phyloP scores from a whole-genome alignment of 1,284 basidiomycete genomes.

The Cutaneotrichosporon mucoides region DNA sequence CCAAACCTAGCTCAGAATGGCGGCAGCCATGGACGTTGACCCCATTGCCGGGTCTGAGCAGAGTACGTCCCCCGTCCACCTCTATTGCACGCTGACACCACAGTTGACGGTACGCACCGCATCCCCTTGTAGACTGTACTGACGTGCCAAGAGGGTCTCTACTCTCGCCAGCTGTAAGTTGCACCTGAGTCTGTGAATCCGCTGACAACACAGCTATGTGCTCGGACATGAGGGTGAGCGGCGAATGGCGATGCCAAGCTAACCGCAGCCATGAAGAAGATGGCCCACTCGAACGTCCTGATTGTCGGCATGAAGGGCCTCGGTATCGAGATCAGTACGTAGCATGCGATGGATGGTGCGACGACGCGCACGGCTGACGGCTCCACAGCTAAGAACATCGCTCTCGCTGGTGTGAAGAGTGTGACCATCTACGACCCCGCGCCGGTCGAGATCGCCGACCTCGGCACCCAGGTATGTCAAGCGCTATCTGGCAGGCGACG shows the following conservation, averaged over 20 bases:
- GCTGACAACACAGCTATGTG: slow-evolving; percentile 65
- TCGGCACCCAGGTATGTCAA: slow-evolving; percentile 77
- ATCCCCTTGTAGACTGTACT: slow-evolving; percentile 3
- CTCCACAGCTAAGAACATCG: slow-evolving; percentile 85
- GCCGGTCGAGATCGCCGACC: slow-evolving; percentile 76
- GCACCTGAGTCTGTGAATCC: background rate
- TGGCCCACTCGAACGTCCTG: slow-evolving; percentile 94
- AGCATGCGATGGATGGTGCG: too few species aligned
- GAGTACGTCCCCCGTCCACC: slow-evolving; percentile 27
- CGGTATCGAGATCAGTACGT: slow-evolving; percentile 88
- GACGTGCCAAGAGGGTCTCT: slow-evolving; percentile 65
- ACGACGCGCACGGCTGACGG: slow-evolving; percentile 1
- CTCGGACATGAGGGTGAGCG: slow-evolving; percentile 84
- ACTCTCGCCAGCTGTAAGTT: slow-evolving; percentile 83
- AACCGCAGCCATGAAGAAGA: slow-evolving; percentile 91
- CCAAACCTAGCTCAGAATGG: slow-evolving; percentile 25
- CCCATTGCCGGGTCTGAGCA: slow-evolving; percentile 30
- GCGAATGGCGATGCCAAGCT: background rate
- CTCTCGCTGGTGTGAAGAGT: slow-evolving; percentile 94
- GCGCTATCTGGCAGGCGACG: too few species aligned
- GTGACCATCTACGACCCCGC: slow-evolving; percentile 95
- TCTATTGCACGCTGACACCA: background rate
- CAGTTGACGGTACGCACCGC: slow-evolving; percentile 40
- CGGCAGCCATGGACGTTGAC: slow-evolving; percentile 46
- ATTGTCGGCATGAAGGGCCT: slow-evolving; percentile 90